Percentiles rank a stretch among this genome's conserved stretches.
Conservation (phyloP, 305 asterid species). For the Petunia hybrid region DNA sequence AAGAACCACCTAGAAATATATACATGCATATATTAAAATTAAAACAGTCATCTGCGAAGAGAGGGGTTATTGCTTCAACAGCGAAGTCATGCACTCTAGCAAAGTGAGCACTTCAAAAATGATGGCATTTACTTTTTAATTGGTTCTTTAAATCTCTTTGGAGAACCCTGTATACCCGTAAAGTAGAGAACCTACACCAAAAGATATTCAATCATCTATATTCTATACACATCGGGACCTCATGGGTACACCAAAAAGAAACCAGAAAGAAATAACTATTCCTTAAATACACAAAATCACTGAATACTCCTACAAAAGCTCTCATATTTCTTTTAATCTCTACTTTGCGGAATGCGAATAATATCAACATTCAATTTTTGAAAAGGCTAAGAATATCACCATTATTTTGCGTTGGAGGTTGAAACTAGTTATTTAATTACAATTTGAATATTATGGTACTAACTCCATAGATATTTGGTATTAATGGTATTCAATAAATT, state of each 20-base stretch:
- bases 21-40: neutral
- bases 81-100: neutral
- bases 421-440: conserved; percentile 3
- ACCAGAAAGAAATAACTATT: no score
- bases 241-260: no score
- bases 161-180: no score
- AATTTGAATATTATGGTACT: neutral
- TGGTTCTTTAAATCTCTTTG: neutral
- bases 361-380: neutral
- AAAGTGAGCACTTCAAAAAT: conserved; percentile 1
- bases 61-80: neutral
- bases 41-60: neutral
- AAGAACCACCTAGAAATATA: neutral
- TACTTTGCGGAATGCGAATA: neutral
- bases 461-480: neutral
- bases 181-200: no score
- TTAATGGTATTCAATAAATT: neutral
- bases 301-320: no score
- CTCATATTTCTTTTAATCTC: neutral
- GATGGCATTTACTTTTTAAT: neutral
- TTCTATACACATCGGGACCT: no score
- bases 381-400: neutral
- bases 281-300: no score
- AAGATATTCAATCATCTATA: no score
- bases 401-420: neutral